A percentile compares a stretch with the other conserved stretches of the same genome.
phyloP scores from a whole-genome alignment of 169 alveolate genomes.

The Plasmodium sp. region DNA sequence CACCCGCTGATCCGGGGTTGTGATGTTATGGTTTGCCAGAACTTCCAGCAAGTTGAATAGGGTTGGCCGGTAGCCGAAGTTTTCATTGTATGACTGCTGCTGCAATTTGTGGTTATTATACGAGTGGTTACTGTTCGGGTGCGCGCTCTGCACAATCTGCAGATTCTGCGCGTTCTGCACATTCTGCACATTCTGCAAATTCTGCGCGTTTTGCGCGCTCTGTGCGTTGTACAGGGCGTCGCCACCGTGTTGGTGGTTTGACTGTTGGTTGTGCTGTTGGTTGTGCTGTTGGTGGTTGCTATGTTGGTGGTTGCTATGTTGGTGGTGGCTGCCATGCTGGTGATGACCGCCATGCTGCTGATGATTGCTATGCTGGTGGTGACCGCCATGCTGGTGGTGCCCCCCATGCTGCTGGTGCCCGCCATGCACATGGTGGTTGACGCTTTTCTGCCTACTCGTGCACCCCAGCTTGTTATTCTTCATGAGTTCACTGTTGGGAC shows the following conservation, averaged over 20 bases:
- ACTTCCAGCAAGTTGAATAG: slow-evolving; percentile 89
- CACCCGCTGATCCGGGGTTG: slow-evolving; percentile 93
- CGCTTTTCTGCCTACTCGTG: slow-evolving; percentile 25
- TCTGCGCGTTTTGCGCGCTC: not conserved
- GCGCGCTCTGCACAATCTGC: not conserved
- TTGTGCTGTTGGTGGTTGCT: not conserved
- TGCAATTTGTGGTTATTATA: slow-evolving; percentile 2
- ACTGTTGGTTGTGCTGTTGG: not conserved
- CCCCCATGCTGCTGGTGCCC: no score
- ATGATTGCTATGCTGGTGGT: not conserved
- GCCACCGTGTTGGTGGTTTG: not conserved
- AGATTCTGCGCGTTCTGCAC: not conserved
- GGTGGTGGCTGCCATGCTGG: not conserved
- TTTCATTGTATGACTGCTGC: slow-evolving; percentile 33
- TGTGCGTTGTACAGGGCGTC: not conserved
- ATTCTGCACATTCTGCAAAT: not conserved
- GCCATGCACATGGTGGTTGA: slow-evolving; percentile 9
- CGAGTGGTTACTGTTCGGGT: not conserved
- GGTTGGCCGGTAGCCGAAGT: slow-evolving; percentile 85
- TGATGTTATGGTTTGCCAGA: slow-evolving; percentile 88
- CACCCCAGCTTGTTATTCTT: slow-evolving; percentile 41
- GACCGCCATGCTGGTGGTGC: not conserved
- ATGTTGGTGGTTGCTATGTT: no score
- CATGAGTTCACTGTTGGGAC: slow-evolving; percentile 6
- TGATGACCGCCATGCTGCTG: not conserved